Evolutionary conservation across 2,329 filamentous ascomycete species (phyloP).

Genomic region (Fusarium musae): DNA sequence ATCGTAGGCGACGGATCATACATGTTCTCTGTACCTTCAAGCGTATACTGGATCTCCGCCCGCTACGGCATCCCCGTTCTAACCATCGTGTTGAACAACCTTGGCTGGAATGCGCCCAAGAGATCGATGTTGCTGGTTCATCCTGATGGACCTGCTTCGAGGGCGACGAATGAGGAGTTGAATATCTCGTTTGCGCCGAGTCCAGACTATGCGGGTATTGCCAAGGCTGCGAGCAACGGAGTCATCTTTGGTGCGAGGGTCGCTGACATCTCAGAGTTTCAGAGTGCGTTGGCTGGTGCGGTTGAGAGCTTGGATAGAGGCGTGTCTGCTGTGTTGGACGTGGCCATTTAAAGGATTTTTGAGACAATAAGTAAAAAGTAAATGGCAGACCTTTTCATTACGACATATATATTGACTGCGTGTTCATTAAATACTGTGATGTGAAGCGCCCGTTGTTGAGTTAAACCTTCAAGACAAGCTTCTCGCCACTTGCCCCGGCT

Average conservation of each 20-base stretch:
- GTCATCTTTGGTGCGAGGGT: not conserved
- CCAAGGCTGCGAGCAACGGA: not conserved
- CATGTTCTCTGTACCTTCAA: constrained; percentile 17
- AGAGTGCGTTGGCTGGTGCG: not conserved
- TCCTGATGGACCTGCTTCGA: constrained; percentile 9
- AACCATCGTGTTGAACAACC: constrained; percentile 18
- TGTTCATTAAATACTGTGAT: no score
- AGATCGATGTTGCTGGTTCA: constrained; percentile 6
- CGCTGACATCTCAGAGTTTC: not conserved
- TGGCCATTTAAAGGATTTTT: not conserved
- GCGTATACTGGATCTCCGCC: constrained; percentile 27
- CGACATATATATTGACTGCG: no score
- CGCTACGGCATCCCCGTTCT: constrained; percentile 11
- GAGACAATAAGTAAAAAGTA: no score
- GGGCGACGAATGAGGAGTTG: constrained; percentile 1
- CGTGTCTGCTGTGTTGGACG: constrained; percentile 4
- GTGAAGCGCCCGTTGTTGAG: no score
- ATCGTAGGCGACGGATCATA: constrained; percentile 25
- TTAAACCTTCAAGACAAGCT: not conserved
- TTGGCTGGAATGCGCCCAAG: constrained; percentile 11
- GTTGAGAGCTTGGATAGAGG: constrained; percentile 4
- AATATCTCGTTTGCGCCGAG: constrained; percentile 16
- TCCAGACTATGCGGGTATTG: constrained; percentile 15
- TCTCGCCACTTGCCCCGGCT: not conserved
- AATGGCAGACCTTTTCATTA: no score